Evolutionary conservation across 805 yeast species (phyloP), one percentile per base, ranked within the genome.

Genomic region (Sugiyamaella qingdaonensis): DNA sequence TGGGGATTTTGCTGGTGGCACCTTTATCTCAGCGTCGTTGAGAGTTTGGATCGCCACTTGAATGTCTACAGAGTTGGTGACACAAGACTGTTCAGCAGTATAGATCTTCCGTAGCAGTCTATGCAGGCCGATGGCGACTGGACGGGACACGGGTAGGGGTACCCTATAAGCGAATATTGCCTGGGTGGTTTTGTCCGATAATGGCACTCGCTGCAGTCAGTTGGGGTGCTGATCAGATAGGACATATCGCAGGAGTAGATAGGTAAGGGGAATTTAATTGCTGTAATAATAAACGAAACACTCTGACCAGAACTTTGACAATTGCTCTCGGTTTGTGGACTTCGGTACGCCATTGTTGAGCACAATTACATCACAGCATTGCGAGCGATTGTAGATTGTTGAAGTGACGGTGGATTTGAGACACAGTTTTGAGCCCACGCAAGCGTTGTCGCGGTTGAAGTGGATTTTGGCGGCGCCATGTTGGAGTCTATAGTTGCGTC

Each of bases 401-500:
- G 29, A 24, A 3, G 29, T 24, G 7, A 24, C 3, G 29, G 29
- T 24, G 29, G 29, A 24, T 24, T 24, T 24, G 29, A 24, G 29
- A 7, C 29, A 7, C n/a, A 24, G 7, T 24, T 24, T 24, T 24
- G 29, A 4, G 29, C 29, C 29, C 29, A 24, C 29, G 29, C 29
- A 24, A 24, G 29, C 29, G 29, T 44, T 44, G 48, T 44, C 4
- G 48, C 24, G 16, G 18, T 19, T 44, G 10, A 34, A 34, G 14
- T n/a, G 39, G 18, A 34, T 34, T n/a, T 34, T 34, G 14, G 39
- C 18, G 18, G 18, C 31, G 52, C 10, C 27, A 73, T 73, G 77
- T 59, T 73, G 60, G 77, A 73, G 58, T 64, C 75, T n/a, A 56
- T 74, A 34, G 76, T 70, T 16, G 77, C 78, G 10, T 68, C 77